Evolutionary conservation across 305 asterid genomes (phyloP).

Genomic region (Solanum hybrid): DNA sequence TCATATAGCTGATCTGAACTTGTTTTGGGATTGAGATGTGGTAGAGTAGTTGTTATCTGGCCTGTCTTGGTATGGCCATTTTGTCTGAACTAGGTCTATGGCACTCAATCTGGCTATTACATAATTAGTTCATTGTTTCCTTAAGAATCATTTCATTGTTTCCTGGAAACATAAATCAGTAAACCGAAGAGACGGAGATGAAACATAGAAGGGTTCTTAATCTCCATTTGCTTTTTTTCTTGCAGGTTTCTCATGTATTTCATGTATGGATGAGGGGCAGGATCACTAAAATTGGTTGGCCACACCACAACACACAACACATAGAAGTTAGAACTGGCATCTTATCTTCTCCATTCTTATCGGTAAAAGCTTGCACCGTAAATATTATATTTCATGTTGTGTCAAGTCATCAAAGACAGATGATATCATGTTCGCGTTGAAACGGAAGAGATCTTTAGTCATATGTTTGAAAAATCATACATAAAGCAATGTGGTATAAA

Average conservation of each 20-base stretch:
- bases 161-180: neutral
- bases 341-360: neutral
- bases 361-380: neutral
- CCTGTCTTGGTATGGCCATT: neutral
- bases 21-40: neutral
- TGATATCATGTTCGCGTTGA: neutral
- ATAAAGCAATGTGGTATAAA: neutral
- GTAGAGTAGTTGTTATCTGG: neutral
- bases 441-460: neutral
- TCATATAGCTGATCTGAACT: neutral
- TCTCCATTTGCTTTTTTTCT: conserved; percentile 13
- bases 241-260: conserved; percentile 62
- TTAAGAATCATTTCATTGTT: neutral
- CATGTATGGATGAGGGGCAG: conserved; percentile 32
- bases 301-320: neutral
- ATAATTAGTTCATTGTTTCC: neutral
- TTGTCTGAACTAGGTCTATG: neutral
- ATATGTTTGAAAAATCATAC: neutral
- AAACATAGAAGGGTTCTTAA: neutral
- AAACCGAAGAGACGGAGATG: neutral
- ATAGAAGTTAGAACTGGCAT: neutral
- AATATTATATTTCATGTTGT: neutral
- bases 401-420: neutral
- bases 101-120: neutral
- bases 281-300: conserved; percentile 1